phyloP scores from a whole-genome alignment of 305 asterid species.

The Solanum hybrid region DNA sequence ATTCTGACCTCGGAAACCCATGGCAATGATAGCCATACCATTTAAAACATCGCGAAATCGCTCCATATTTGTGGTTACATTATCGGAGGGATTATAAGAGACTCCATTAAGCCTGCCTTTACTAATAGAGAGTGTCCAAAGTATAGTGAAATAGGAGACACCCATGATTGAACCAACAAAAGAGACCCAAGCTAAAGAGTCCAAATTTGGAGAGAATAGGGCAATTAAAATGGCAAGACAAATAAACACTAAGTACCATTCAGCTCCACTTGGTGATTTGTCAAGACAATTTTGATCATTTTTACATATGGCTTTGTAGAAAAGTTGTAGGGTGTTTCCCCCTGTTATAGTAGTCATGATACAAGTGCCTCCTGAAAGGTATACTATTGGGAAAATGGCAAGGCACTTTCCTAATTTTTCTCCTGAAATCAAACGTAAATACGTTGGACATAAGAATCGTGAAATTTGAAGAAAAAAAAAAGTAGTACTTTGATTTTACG shows the following conservation, averaged over 20 bases:
- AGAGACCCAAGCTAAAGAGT: conserved; percentile 35
- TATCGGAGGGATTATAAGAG: neutral
- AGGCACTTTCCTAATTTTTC: conserved; percentile 41
- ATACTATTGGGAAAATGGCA: conserved; percentile 51
- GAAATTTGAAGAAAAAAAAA: neutral
- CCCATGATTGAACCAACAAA: conserved; percentile 44
- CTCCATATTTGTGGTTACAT: neutral
- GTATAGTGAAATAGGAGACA: conserved; percentile 20
- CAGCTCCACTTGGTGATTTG: conserved; percentile 22
- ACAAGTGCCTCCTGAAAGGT: conserved; percentile 56
- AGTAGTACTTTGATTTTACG: too few relatives aligned
- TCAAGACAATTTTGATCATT: conserved; percentile 9
- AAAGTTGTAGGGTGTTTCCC: conserved; percentile 30
- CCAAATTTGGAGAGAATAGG: conserved; percentile 44
- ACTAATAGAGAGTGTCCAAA: conserved; percentile 34
- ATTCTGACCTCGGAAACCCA: conserved; percentile 67
- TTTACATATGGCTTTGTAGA: conserved; percentile 24
- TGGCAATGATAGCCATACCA: conserved; percentile 34
- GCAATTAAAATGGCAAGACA: conserved; percentile 36
- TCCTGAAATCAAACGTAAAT: conserved; percentile 21
- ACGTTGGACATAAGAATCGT: neutral
- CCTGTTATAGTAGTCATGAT: conserved; percentile 38
- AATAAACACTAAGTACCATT: conserved; percentile 49
- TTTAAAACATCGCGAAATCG: conserved; percentile 19
- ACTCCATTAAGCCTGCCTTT: conserved; percentile 14